phyloP scores from a whole-genome alignment of 768 basidiomycete species.

The Baorangia bicolor region DNA sequence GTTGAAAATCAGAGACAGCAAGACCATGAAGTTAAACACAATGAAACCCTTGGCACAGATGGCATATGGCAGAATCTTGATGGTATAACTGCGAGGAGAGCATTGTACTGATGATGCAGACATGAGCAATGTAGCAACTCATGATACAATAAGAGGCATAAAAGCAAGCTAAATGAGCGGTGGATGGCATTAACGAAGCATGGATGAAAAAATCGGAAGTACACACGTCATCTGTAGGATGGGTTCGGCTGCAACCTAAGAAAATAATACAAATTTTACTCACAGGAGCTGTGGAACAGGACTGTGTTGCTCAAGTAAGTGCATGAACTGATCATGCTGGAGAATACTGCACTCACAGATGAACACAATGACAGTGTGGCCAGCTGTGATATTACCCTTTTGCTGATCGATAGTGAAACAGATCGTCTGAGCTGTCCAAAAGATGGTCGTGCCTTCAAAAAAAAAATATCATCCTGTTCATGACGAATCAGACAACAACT shows the following conservation, averaged over 20 bases:
- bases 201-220: not conserved
- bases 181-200: not conserved
- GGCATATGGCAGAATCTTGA: constrained; percentile 44
- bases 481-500: constrained; percentile 18
- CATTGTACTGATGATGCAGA: not conserved
- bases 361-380: constrained; percentile 46
- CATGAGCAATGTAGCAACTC: constrained; percentile 4
- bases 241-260: not conserved
- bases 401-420: constrained; percentile 35
- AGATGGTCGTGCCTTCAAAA: constrained; percentile 41
- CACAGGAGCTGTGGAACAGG: constrained; percentile 40
- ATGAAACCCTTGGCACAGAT: constrained; percentile 41
- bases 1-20: constrained; percentile 44
- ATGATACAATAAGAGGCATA: constrained; percentile 41
- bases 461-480: constrained; percentile 30
- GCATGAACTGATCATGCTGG: not conserved
- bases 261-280: constrained; percentile 1
- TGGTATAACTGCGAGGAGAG: constrained; percentile 29
- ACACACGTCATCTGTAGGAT: constrained; percentile 32
- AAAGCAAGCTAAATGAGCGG: constrained; percentile 32
- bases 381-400: constrained; percentile 27
- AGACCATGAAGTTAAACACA: constrained; percentile 39
- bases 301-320: constrained; percentile 20
- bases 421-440: constrained; percentile 41
- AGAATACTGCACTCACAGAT: constrained; percentile 35